Base-by-base conservation (phyloP, 352 stramenopile genomes). In the Phytophthora sojae region DNA sequence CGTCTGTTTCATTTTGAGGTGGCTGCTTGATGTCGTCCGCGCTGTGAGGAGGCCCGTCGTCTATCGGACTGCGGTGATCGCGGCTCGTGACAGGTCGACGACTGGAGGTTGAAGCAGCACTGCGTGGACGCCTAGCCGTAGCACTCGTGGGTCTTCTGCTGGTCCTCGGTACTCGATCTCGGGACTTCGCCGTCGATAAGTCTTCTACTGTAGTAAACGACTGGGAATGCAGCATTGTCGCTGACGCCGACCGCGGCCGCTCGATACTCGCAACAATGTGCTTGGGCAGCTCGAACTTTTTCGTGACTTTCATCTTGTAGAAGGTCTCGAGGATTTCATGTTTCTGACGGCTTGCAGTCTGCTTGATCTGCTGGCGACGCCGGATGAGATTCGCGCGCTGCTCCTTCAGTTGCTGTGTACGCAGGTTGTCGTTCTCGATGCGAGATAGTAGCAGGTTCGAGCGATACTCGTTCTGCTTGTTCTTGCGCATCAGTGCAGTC, bases 291-390 rank as follows among this genome's bases (percentile, higher is more conserved):
- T 90, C 73, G 23, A 86, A 86, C 50, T 91, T 93, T 47, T 94
- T 95, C 5, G 83, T 92, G 37, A 94, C 77, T 61, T 92, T 90
- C 87, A 96, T 93, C 57, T 89, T 88, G 69, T 94, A 81, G 54
- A 96, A 94, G 52, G 75, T 91, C 12, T 93, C 82, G 4, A 95
- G 57, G n/a, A 95, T 82, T 26, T 94, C 80, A 23, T 88, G 76
- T 56, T 93, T 93, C 37, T 95, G 82, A 0, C 82, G 69, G 19
- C 57, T 76, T 4, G 84, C 83, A 35, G 72, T 71, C 53, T 89
- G 80, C 55, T 94, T 90, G 52, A 93, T 88, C 49, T 91, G 76
- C 65, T 93, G 79, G 0, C 86, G 82, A 17, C 86, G 77, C 12
- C 80, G 76, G 47, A 96, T 62, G 2, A 94, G 70, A 14, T 73